These are phyloP conservation scores for Comarum palustre DNA, from an alignment of 306 rosid species.

Conservation along the genomic window DNA sequence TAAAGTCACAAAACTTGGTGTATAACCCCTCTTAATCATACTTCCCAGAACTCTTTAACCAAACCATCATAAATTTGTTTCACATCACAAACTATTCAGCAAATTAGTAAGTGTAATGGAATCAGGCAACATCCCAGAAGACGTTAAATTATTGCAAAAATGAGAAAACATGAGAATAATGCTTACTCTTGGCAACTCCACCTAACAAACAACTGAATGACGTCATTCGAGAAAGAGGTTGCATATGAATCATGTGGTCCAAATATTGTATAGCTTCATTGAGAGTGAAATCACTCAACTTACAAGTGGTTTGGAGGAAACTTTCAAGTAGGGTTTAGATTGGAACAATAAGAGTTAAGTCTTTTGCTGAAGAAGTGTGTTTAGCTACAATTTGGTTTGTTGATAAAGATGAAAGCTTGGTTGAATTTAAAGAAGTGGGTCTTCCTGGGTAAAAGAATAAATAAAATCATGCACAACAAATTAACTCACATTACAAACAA, in stretches of 20 bases:
- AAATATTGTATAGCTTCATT: slow-evolving; percentile 29
- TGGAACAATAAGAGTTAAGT: background rate
- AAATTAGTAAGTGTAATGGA: slow-evolving; percentile 31
- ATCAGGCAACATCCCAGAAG: slow-evolving; percentile 24
- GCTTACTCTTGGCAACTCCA: slow-evolving; percentile 39
- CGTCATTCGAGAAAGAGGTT: slow-evolving; percentile 34
- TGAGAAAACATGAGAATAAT: slow-evolving; percentile 26
- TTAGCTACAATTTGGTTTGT: background rate
- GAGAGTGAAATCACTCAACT: slow-evolving; percentile 18
- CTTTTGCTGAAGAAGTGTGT: background rate
- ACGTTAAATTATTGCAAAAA: background rate
- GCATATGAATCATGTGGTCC: slow-evolving; percentile 31
- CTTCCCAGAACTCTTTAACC: slow-evolving; percentile 30
- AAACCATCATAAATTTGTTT: slow-evolving; percentile 34
- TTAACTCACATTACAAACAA: too few species aligned
- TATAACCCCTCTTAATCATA: slow-evolving; percentile 35
- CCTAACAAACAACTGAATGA: slow-evolving; percentile 38
- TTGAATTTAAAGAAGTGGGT: slow-evolving; percentile 16
- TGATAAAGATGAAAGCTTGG: slow-evolving; percentile 9
- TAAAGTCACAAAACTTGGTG: slow-evolving; percentile 28
- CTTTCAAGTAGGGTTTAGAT: slow-evolving; percentile 14
- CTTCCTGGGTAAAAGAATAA: too few species aligned
- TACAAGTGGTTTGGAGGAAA: slow-evolving; percentile 30
- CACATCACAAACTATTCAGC: slow-evolving; percentile 34
- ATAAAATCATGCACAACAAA: too few species aligned